Evolutionary conservation across 225 moss, liverwort and hornwort genomes (phyloP).

Genomic region (Marchantia paleacea): DNA sequence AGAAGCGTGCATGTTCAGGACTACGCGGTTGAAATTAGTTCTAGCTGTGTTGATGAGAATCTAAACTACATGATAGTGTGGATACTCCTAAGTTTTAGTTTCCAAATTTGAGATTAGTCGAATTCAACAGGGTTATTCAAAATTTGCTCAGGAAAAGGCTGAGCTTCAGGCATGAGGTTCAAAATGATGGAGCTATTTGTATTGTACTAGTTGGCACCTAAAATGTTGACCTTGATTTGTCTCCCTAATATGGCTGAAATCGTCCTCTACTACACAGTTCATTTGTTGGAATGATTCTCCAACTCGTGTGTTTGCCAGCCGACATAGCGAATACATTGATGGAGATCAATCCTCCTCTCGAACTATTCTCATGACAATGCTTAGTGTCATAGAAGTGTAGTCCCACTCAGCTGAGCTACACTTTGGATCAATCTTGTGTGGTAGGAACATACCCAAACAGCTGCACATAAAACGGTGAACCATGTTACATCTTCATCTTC

Average conservation of each 20-base stretch:
- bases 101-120: too few species aligned
- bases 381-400: slow-evolving; percentile 28
- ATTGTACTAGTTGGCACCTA: too few species aligned
- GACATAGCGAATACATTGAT: too few species aligned
- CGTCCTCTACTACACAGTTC: neutral
- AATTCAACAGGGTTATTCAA: too few species aligned
- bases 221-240: neutral
- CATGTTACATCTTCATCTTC: neutral
- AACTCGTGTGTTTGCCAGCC: neutral
- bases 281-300: neutral
- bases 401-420: slow-evolving; percentile 45
- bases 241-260: neutral
- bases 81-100: too few species aligned
- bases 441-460: slow-evolving; percentile 39
- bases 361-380: slow-evolving; percentile 38
- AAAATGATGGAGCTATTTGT: too few species aligned
- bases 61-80: too few species aligned
- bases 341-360: neutral
- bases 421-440: slow-evolving; percentile 30
- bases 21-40: too few species aligned
- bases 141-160: too few species aligned
- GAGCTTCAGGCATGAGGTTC: too few species aligned
- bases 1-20: too few species aligned
- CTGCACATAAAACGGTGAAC: slow-evolving; percentile 11
- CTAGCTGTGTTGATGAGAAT: too few species aligned